Evolutionary conservation across 768 basidiomycete genomes (phyloP).

Genomic region (Brasilioporus rufonigricans): DNA sequence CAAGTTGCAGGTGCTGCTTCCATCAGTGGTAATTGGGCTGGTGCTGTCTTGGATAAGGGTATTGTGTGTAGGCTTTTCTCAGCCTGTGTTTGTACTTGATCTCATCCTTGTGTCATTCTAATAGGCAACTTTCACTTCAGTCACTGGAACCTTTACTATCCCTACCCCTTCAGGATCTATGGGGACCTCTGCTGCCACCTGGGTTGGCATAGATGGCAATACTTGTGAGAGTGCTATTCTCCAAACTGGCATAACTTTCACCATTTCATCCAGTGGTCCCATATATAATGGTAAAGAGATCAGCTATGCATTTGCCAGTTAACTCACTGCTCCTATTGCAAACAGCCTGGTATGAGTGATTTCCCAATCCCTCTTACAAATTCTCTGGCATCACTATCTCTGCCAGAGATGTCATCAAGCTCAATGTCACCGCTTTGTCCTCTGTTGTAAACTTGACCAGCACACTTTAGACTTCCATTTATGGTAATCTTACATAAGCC

Average conservation of each 20-base stretch:
- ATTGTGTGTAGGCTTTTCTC: background rate
- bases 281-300: background rate
- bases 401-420: slow-evolving; percentile 7
- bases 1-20: background rate
- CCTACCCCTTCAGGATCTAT: slow-evolving; percentile 1
- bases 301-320: background rate
- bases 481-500: too few relatives aligned
- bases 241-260: background rate
- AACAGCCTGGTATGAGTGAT: background rate
- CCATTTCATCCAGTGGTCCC: background rate
- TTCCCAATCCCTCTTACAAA: background rate
- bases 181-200: background rate
- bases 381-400: slow-evolving; percentile 2
- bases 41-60: background rate
- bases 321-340: background rate
- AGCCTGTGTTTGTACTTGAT: background rate
- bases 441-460: too few relatives aligned
- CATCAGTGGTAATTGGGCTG: slow-evolving; percentile 10
- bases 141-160: slow-evolving; percentile 9
- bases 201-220: slow-evolving; percentile 15
- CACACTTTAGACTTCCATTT: too few relatives aligned
- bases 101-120: background rate
- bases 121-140: slow-evolving; percentile 8
- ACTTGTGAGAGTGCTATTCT: background rate
- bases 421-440: background rate